These are phyloP conservation scores for Thymus quinquecostatus DNA, from an alignment of 257 asterid species.

Conservation along the genomic window DNA sequence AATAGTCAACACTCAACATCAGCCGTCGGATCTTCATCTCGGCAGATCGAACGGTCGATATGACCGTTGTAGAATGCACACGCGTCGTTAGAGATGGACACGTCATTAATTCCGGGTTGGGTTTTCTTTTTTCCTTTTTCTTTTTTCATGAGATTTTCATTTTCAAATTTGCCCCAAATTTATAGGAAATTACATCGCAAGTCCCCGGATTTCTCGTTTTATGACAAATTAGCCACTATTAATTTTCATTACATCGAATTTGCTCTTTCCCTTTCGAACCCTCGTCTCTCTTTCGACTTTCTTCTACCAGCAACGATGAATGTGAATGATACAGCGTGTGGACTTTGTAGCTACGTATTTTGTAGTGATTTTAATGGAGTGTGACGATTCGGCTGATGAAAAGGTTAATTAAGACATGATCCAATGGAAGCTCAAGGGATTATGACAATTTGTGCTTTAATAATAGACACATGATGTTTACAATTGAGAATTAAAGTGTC, in stretches of 20 bases:
- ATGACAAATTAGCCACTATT: neutral
- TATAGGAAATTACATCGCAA: neutral
- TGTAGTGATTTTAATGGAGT: neutral
- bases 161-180: neutral
- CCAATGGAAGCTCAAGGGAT: neutral
- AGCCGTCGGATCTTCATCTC: conserved; percentile 32
- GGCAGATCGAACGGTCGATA: conserved; percentile 29
- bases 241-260: neutral
- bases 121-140: neutral
- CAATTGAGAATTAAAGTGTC: neutral
- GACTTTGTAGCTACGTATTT: neutral
- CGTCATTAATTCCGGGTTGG: conserved; percentile 9
- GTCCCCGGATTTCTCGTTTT: neutral
- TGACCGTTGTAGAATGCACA: neutral
- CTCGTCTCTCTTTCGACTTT: too few species aligned
- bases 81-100: conserved; percentile 24
- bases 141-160: too few species aligned
- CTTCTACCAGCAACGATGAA: too few species aligned
- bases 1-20: conserved; percentile 30
- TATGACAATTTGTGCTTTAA: neutral
- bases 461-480: neutral
- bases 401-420: neutral
- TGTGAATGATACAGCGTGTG: too few species aligned
- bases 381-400: conserved; percentile 5
- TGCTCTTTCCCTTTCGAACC: too few species aligned